These are phyloP conservation scores for Apiospora koreana DNA, from an alignment of 2,329 filamentous ascomycete species.

Conservation along the genomic window DNA sequence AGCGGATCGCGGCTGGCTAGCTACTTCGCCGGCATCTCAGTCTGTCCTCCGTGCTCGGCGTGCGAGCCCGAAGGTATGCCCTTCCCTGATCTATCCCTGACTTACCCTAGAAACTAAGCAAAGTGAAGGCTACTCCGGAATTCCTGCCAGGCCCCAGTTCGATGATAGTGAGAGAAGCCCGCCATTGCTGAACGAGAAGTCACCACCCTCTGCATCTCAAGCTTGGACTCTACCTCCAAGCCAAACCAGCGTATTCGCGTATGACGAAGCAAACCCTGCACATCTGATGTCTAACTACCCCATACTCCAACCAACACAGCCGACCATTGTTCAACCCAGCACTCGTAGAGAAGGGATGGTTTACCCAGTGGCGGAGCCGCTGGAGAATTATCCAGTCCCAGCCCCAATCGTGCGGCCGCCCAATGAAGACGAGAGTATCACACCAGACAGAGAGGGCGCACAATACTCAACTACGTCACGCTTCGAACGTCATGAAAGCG, in stretches of 20 bases:
- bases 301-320: conserved; percentile 36
- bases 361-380: conserved; percentile 34
- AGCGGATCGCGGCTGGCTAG: conserved; percentile 33
- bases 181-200: conserved; percentile 27
- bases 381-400: conserved; percentile 25
- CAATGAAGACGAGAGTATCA: background rate
- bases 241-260: conserved; percentile 29
- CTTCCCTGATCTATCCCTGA: background rate
- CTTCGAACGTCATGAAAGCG: background rate
- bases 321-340: conserved; percentile 29
- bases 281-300: conserved; percentile 38
- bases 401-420: conserved; percentile 3
- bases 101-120: conserved; percentile 20
- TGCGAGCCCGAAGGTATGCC: conserved; percentile 38
- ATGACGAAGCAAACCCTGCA: conserved; percentile 28
- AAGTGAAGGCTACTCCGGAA: conserved; percentile 27
- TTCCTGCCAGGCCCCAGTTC: conserved; percentile 28
- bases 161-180: conserved; percentile 22
- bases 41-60: conserved; percentile 37
- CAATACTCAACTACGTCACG: background rate
- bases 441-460: background rate
- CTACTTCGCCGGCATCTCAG: conserved; percentile 34
- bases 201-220: conserved; percentile 22
- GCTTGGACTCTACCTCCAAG: conserved; percentile 29
- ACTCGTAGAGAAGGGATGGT: conserved; percentile 41